These are phyloP conservation scores for Ramicandelaber brevisporus DNA, from an alignment of 192 early-diverging fungal species.

Conservation along the genomic window DNA sequence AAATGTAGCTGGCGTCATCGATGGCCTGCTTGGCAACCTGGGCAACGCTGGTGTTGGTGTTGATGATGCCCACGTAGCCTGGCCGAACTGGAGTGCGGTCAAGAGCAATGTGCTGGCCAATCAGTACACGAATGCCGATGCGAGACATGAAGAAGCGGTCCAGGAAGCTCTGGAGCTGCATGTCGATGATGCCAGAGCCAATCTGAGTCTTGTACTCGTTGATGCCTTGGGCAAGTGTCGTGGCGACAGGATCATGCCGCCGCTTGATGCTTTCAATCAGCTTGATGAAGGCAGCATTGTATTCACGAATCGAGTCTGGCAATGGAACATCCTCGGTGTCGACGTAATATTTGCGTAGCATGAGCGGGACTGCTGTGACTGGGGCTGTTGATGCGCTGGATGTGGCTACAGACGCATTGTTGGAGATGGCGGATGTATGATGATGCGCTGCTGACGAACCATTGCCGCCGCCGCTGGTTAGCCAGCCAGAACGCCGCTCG, in stretches of 20 bases:
- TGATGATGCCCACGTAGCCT: conserved; percentile 80
- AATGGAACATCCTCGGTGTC: conserved; percentile 4
- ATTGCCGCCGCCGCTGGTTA: too few relatives aligned
- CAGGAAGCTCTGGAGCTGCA: conserved; percentile 65
- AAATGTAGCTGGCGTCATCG: conserved; percentile 70
- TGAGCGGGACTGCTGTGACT: too few relatives aligned
- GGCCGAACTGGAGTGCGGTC: conserved; percentile 16
- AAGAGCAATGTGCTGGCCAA: conserved; percentile 61
- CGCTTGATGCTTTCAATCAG: conserved; percentile 78
- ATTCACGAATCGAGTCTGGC: conserved; percentile 40
- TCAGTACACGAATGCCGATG: conserved; percentile 95
- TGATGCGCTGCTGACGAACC: too few relatives aligned
- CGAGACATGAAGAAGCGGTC: conserved; percentile 93
- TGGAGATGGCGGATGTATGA: too few relatives aligned
- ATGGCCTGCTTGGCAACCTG: conserved; percentile 71
- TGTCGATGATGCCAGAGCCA: conserved; percentile 22
- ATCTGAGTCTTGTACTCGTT: conserved; percentile 60
- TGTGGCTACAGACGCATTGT: too few relatives aligned
- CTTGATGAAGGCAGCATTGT: conserved; percentile 65
- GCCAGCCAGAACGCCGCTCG: too few relatives aligned
- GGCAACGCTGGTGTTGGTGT: conserved; percentile 58
- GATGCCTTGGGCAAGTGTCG: conserved; percentile 81
- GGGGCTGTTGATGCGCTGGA: too few relatives aligned
- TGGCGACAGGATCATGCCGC: conserved; percentile 78
- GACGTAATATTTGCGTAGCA: too few relatives aligned